Evolutionary conservation across 768 basidiomycete genomes (phyloP).

Genomic region (Stropharia rugosoannulata): DNA sequence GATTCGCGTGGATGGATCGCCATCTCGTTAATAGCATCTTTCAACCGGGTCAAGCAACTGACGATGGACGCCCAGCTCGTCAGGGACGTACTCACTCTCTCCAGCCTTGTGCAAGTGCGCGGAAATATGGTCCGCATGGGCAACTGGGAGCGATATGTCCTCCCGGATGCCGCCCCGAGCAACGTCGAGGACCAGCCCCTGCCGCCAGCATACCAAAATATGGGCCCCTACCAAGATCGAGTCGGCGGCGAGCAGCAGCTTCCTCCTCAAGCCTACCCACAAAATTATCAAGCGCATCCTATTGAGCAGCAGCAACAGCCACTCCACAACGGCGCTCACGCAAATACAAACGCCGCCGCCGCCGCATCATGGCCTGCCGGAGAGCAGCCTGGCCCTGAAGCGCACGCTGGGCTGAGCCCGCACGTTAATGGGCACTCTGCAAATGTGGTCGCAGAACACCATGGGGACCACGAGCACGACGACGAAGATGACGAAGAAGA

Average conservation of each 20-base stretch:
- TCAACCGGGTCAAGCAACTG: constrained; percentile 76
- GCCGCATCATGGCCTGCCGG: background rate
- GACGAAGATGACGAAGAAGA: constrained; percentile 9
- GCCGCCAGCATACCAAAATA: constrained; percentile 6
- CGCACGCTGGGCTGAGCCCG: background rate
- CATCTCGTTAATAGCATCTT: constrained; percentile 78
- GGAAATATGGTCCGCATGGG: constrained; percentile 68
- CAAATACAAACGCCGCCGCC: background rate
- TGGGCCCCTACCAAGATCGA: constrained; percentile 4
- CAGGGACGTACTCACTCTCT: constrained; percentile 65
- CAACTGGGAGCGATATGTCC: constrained; percentile 60
- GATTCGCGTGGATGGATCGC: constrained; percentile 87
- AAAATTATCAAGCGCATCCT: background rate
- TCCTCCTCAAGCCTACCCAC: background rate
- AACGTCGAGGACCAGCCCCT: constrained; percentile 29
- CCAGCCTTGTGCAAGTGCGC: constrained; percentile 68
- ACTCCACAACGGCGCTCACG: background rate
- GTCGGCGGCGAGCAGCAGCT: background rate
- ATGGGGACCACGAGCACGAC: background rate
- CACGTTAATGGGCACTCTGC: background rate
- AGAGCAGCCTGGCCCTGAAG: background rate
- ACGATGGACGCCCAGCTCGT: constrained; percentile 63
- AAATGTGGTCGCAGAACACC: background rate
- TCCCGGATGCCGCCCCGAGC: constrained; percentile 61
- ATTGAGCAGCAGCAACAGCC: background rate